These are phyloP conservation scores for Fusarium ambrosium DNA, from an alignment of 2,329 filamentous ascomycete genomes.

Conservation along the genomic window DNA sequence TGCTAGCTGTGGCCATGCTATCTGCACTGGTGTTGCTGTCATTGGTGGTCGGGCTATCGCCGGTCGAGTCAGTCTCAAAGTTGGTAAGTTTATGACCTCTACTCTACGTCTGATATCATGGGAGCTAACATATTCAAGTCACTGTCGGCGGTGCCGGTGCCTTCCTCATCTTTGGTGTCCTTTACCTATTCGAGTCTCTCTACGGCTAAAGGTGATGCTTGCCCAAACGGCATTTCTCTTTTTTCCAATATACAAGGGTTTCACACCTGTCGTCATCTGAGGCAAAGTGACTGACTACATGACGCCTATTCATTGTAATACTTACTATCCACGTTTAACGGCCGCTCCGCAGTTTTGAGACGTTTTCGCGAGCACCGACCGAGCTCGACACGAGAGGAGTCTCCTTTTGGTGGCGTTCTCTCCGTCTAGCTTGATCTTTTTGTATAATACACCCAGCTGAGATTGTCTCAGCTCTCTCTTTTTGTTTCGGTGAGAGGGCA, in stretches of 20 bases:
- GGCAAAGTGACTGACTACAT: slow-evolving; percentile 34
- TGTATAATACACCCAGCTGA: slow-evolving; percentile 35
- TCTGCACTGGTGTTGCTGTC: slow-evolving; percentile 93
- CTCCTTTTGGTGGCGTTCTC: neutral
- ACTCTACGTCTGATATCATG: neutral
- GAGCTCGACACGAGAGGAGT: neutral
- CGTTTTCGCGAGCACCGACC: slow-evolving; percentile 8
- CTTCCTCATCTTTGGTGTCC: slow-evolving; percentile 91
- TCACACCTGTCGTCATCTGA: slow-evolving; percentile 17
- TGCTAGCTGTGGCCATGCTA: slow-evolving; percentile 85
- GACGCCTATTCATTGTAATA: slow-evolving; percentile 41
- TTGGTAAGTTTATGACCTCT: slow-evolving; percentile 75
- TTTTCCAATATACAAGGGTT: slow-evolving; percentile 29
- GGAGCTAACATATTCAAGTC: slow-evolving; percentile 67
- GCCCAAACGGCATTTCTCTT: slow-evolving; percentile 19
- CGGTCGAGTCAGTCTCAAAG: slow-evolving; percentile 92
- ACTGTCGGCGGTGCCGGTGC: slow-evolving; percentile 92
- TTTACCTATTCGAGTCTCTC: slow-evolving; percentile 89
- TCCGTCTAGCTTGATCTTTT: slow-evolving; percentile 17
- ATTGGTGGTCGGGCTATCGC: slow-evolving; percentile 93
- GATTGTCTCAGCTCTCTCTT: slow-evolving; percentile 25
- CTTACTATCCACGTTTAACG: slow-evolving; percentile 29
- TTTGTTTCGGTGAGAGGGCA: slow-evolving; percentile 8
- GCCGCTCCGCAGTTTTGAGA: slow-evolving; percentile 19
- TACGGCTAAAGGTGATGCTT: slow-evolving; percentile 58